Evolutionary conservation across 306 rosid species (phyloP).

Genomic region (Canavalia ensiformis): DNA sequence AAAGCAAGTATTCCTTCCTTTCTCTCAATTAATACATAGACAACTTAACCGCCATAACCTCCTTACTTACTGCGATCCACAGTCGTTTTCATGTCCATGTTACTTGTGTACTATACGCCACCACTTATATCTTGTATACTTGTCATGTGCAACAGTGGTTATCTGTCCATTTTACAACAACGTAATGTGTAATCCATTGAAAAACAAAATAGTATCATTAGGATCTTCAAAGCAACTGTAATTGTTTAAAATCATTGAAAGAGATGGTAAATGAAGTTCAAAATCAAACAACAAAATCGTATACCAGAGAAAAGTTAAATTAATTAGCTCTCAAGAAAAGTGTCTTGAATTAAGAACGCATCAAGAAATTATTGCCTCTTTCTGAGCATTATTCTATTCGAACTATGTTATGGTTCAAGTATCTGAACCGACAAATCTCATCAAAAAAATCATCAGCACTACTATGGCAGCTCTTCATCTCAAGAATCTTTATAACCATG

Average conservation of each 20-base stretch:
- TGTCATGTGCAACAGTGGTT: too few relatives aligned
- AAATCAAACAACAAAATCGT: slow-evolving; percentile 36
- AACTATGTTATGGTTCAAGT: slow-evolving; percentile 68
- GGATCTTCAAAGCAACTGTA: neutral
- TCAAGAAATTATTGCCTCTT: slow-evolving; percentile 7
- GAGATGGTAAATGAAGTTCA: neutral
- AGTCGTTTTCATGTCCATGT: neutral
- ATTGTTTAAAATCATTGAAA: neutral
- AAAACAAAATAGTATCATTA: too few relatives aligned
- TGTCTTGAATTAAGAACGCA: slow-evolving; percentile 18
- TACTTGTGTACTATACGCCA: too few relatives aligned
- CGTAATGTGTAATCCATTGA: too few relatives aligned
- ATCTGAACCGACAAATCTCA: slow-evolving; percentile 82
- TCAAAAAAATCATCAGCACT: slow-evolving; percentile 96
- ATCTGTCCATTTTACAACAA: too few relatives aligned
- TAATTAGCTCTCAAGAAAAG: slow-evolving; percentile 43
- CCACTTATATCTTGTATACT: too few relatives aligned
- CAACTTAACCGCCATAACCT: neutral
- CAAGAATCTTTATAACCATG: slow-evolving; percentile 85
- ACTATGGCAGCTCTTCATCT: slow-evolving; percentile 91
- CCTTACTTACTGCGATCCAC: neutral
- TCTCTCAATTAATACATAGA: neutral
- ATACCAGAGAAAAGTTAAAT: slow-evolving; percentile 2
- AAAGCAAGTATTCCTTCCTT: too few relatives aligned
- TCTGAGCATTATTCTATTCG: slow-evolving; percentile 68